Evolutionary conservation across 148 eudicot genomes (phyloP), one percentile per base, ranked within the genome.

Genomic region (Amaranthus hypochondriacus): DNA sequence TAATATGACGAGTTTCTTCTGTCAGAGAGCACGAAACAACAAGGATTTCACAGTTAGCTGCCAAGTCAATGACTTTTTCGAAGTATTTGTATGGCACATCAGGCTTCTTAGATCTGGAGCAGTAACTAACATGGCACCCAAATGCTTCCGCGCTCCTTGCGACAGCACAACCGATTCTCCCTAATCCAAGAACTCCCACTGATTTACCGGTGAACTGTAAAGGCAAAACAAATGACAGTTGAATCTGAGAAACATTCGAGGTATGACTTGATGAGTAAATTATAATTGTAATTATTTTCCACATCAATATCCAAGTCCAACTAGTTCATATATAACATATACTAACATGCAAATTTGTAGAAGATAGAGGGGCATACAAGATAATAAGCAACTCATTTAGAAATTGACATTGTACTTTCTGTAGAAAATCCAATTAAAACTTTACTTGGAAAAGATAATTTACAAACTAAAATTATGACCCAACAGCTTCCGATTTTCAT

Each of bases 131-230:
- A 6, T 81, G 68, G 79, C 95, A 92, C 62, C 81, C 81, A 65
- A 92, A 92, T 73, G 93, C 98, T 79, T 80, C 89, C 4, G 88
- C 92, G 85, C 93, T 83, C 78, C 78, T 87, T 15, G 98, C 96
- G 50, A 93, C 85, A 28, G 98, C 96, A 11, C 84, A 77, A 52
- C 98, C 98, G 57, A 90, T 90, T 78, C 93, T 87, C 57, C 96
- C 96, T 61, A 90, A 61, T 47, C 96, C 96, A 9, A 92, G 49
- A 56, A 92, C 84, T 56, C 96, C 93, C 46, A 90, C 86, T 53
- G 89, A 80, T 86, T 87, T 90, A 13, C 96, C 92, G 73, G 90
- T 90, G 83, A 93, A 87, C 93, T 90, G 92, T 52, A 62, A 80
- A 75, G 56, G 51, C 48, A 63, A 63, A 58, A 48, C 7, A 60